Evolutionary conservation across 371 early-diverging fungal genomes (phyloP).

Genomic region (Blastocladiella emersonii): DNA sequence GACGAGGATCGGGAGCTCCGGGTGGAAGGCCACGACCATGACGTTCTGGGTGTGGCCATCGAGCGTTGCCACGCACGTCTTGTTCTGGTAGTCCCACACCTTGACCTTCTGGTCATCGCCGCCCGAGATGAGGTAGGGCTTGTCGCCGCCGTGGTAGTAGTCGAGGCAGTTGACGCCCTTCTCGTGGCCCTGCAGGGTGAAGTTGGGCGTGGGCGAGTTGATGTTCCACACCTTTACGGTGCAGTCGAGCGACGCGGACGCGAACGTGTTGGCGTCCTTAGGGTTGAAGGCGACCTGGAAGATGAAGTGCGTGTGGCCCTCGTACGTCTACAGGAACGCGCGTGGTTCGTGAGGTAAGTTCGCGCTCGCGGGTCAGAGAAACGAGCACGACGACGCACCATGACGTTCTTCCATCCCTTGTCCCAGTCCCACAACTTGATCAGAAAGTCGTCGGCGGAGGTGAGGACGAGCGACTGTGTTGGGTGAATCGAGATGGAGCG

Average conservation of each 20-base stretch:
- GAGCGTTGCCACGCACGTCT: slow-evolving; percentile 90
- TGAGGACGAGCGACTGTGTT: slow-evolving; percentile 80
- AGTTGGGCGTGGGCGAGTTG: slow-evolving; percentile 71
- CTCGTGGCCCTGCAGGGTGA: slow-evolving; percentile 84
- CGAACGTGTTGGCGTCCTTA: slow-evolving; percentile 94
- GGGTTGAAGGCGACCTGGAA: slow-evolving; percentile 95
- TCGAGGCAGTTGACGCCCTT: slow-evolving; percentile 92
- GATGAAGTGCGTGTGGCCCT: slow-evolving; percentile 97
- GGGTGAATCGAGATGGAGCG: slow-evolving; percentile 92
- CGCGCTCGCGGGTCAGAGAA: background rate
- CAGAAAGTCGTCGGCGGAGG: slow-evolving; percentile 95
- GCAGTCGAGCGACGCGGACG: slow-evolving; percentile 81
- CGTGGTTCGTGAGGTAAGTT: slow-evolving; percentile 5
- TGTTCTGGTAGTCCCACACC: slow-evolving; percentile 99
- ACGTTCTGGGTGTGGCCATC: slow-evolving; percentile 98
- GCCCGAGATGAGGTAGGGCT: slow-evolving; percentile 84
- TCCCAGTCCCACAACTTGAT: slow-evolving; percentile 99
- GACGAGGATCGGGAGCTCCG: slow-evolving; percentile 90
- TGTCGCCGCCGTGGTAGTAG: slow-evolving; percentile 89
- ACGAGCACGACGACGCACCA: slow-evolving; percentile 27
- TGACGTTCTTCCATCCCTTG: slow-evolving; percentile 89
- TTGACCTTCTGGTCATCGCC: slow-evolving; percentile 87
- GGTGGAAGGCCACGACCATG: slow-evolving; percentile 89
- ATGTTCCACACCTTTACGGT: slow-evolving; percentile 85
- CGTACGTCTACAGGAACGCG: slow-evolving; percentile 56